Evolutionary conservation across 305 asterid species (phyloP), one percentile per base, ranked within the genome.

Genomic region (Fraxinus floribunda): DNA sequence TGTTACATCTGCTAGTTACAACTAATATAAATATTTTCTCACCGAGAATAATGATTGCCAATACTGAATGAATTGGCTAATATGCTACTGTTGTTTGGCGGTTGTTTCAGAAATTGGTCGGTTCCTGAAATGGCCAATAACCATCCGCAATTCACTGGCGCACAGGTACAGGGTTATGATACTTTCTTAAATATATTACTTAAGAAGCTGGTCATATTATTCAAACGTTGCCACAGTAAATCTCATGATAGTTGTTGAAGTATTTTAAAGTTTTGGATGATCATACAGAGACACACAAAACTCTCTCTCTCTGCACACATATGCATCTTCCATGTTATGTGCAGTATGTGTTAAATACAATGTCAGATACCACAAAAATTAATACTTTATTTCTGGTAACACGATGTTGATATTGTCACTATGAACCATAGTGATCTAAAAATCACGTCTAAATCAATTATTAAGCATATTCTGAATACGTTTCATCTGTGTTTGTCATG

Each of bases 41-140:
- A 29, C 39, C 4, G 39, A 29, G 41, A 29, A 30, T 30, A 30
- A 70, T 70, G 41, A 29, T 30, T 5, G 10, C 20, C 22, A 32
- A 29, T 11, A 11, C 75, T 70, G 41, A 36, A 32, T 32, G 74
- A 75, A 38, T 52, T 73, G 24, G 74, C 57, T 79, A 35, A 75
- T 52, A 73, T 7, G 38, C 34, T 60, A 62, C 46, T 77, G 26
- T 76, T 70, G 85, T 76, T 36, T 66, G 82, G 34, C 76, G 18
- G 60, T 84, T 81, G 78, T 86, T 87, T 34, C 93, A 90, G 93
- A 82, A 76, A 74, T 77, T 81, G 75, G 81, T 57, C 85, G 80
- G 81, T 85, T 78, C 86, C 79, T 55, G 87, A 80, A 85, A 90
- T 90, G 93, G 88, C 88, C 84, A 89, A 88, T 79, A 88, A 88